Evolutionary conservation across 768 basidiomycete species (phyloP).

Genomic region (Termitomyces sp.): DNA sequence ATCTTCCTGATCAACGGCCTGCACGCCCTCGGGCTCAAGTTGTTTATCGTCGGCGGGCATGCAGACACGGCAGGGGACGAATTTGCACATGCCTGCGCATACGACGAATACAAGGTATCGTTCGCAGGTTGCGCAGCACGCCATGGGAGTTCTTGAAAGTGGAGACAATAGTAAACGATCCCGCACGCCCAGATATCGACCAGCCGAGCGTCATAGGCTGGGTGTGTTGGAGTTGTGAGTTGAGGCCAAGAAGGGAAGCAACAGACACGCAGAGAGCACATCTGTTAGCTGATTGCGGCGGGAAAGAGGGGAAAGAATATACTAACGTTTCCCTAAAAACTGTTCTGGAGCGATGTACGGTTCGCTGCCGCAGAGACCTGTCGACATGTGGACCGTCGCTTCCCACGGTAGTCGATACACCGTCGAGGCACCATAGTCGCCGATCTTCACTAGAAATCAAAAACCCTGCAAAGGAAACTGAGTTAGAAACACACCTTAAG

Average conservation of each 20-base stretch:
- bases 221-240: neutral
- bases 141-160: slow-evolving; percentile 98
- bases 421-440: slow-evolving; percentile 98
- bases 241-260: slow-evolving; percentile 1
- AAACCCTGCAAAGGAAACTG: neutral
- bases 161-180: slow-evolving; percentile 97
- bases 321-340: slow-evolving; percentile 93
- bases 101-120: slow-evolving; percentile 78
- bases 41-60: slow-evolving; percentile 73
- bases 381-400: slow-evolving; percentile 92
- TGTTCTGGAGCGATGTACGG: slow-evolving; percentile 99
- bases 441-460: slow-evolving; percentile 53
- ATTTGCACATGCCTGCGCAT: slow-evolving; percentile 54
- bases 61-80: slow-evolving; percentile 36
- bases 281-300: slow-evolving; percentile 26
- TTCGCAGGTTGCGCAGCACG: slow-evolving; percentile 75
- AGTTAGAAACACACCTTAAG: slow-evolving; percentile 61
- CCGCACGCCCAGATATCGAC: slow-evolving; percentile 98
- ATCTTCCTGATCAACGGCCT: slow-evolving; percentile 82
- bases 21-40: slow-evolving; percentile 82
- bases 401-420: slow-evolving; percentile 99
- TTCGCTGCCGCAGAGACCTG: slow-evolving; percentile 94
- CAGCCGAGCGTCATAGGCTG: slow-evolving; percentile 94
- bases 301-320: slow-evolving; percentile 20
- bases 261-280: slow-evolving; percentile 20